phyloP scores from a whole-genome alignment of 208 protist species.

The Crithidia fasciculata region DNA sequence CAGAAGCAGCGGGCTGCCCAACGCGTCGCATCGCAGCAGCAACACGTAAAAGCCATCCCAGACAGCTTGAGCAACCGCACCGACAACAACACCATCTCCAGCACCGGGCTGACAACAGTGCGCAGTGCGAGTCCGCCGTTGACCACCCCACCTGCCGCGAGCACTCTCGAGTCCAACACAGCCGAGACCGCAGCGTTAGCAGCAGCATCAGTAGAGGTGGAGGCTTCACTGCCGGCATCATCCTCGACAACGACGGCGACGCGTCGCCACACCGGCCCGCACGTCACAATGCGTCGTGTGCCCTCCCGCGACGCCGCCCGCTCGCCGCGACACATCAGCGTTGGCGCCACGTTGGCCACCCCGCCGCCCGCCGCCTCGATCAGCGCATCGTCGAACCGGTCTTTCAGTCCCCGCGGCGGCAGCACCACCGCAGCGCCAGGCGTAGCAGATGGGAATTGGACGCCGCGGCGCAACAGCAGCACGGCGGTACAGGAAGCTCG shows the following conservation, averaged over 20 bases:
- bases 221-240: not conserved
- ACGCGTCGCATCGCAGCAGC: constrained; percentile 6
- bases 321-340: constrained; percentile 9
- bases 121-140: not conserved
- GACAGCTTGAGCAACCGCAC: not conserved
- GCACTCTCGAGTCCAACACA: not conserved
- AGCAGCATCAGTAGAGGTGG: too few relatives aligned
- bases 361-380: not conserved
- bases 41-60: not conserved
- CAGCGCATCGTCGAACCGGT: not conserved
- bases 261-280: not conserved
- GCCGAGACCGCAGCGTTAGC: too few relatives aligned
- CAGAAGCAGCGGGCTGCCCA: constrained; percentile 19
- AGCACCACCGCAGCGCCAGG: too few relatives aligned
- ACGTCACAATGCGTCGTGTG: not conserved
- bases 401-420: not conserved
- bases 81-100: constrained; percentile 2
- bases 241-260: not conserved
- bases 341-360: constrained; percentile 1
- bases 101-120: not conserved
- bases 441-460: not conserved
- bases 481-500: not conserved
- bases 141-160: not conserved
- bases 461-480: constrained; percentile 11
- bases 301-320: not conserved